Evolutionary conservation across 352 stramenopile species (phyloP).

Genomic region (Lagenidium sp.): DNA sequence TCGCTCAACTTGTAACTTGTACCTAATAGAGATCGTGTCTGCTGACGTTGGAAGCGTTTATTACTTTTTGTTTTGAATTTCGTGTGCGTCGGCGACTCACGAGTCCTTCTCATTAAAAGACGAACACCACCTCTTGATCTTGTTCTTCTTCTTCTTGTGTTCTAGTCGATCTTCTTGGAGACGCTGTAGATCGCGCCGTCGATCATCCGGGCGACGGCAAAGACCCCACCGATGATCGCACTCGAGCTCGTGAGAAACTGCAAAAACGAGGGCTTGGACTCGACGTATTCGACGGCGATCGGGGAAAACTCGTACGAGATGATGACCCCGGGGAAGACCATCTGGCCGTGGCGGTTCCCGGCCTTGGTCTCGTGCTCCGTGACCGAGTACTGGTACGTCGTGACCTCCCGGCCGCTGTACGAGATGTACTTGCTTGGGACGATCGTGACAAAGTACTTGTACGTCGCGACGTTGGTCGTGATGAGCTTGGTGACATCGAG

Average conservation of each 20-base stretch:
- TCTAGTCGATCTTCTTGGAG: conserved; percentile 85
- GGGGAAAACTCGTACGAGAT: conserved; percentile 88
- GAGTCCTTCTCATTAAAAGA: too few species aligned
- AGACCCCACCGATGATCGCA: conserved; percentile 81
- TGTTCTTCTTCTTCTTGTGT: too few species aligned
- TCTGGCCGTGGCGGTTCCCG: conserved; percentile 25
- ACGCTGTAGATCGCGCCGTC: conserved; percentile 84
- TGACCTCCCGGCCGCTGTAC: conserved; percentile 50
- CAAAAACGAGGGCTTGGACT: conserved; percentile 75
- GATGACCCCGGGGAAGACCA: conserved; percentile 77
- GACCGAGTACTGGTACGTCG: conserved; percentile 85
- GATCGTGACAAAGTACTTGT: conserved; percentile 87
- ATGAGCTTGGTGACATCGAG: conserved; percentile 80
- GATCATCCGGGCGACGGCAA: conserved; percentile 82
- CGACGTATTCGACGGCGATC: conserved; percentile 84
- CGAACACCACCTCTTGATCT: not conserved
- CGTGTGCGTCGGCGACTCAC: too few species aligned
- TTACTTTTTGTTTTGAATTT: too few species aligned
- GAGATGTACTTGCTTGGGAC: conserved; percentile 82
- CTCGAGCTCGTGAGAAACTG: conserved; percentile 84
- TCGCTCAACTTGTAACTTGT: too few species aligned
- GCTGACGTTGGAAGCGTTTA: too few species aligned
- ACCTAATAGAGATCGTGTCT: too few species aligned
- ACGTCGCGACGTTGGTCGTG: conserved; percentile 70
- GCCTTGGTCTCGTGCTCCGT: conserved; percentile 62